Evolutionary conservation across 345 rosid species (phyloP), one percentile per base, ranked within the genome.

Genomic region (Draba incana): DNA sequence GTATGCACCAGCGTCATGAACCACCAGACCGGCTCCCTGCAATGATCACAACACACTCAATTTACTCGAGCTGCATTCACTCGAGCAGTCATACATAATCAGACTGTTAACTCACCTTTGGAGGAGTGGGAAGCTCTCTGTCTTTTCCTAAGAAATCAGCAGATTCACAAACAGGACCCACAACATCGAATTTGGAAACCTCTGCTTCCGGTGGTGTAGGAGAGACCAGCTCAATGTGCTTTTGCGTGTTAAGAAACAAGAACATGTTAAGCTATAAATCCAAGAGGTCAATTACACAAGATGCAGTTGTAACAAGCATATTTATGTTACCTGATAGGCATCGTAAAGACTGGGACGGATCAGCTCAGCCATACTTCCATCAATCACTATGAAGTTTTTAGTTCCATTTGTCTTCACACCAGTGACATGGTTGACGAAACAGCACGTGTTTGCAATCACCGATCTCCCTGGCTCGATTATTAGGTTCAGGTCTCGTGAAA

Each of bases 91-190:
- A 72, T 44, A 28, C 66, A 20, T 16, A 50, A n/a, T 20, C 31
- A 44, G 25, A 51, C 23, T 37, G 6, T 45, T 65, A 7, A 27
- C 57, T 59, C 57, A 88, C 99, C 96, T 85, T 68, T n/a, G 78
- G 38, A 30, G 98, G 99, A 57, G 99, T 83, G 15, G 97, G 86
- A 37, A 95, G 99, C 77, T 92, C 90, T 81, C 99, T 85, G 5
- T 88, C 86, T 73, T 94, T 94, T 10, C 99, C 99, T 75, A 94
- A 64, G 90, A 95, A 95, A 80, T 95, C 99, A 42, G 99, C 99
- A 61, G 99, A 95, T 67, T 95, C 99, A 10, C 99, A 95, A 57
- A 95, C 99, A 44, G 99, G 99, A 43, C 99, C 99, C 12, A 95
- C 99, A 61, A 95, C 92, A 52, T 95, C 99, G 60, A 89, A 95